Evolutionary conservation across 495 filamentous ascomycete species (phyloP), one percentile per base, ranked within the genome.

Genomic region (Aspergillus homomorphus): DNA sequence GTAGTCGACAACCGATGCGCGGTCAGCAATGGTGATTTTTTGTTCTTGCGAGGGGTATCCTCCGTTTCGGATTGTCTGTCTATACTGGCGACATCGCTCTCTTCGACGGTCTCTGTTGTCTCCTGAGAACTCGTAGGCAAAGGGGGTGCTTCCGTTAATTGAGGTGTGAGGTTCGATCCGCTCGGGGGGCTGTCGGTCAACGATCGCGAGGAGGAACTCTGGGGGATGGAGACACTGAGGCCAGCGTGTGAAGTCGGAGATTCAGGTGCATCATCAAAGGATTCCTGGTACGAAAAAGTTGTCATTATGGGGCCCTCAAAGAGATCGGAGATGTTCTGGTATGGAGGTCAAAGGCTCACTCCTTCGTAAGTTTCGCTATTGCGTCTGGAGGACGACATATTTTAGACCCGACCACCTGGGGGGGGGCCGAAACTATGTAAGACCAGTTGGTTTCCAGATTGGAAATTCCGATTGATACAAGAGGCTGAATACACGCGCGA

Each of bases 191-290:
- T 78, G 65, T 82, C 74, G 41, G 79, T 80, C 63, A 84, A 59
- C 33, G 80, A 82, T 48, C 77, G 70, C 10, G 73, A 69, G 7
- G 76, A 75, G 43, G 71, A 53, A 56, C 70, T 69, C 57, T 69
- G 62, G 60, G 74, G 74, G 21, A 76, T 71, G 20, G 67, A 62
- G 48, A 72, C 64, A 46, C 69, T 67, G 30, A 72, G 70, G 50
- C 66, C 67, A 16, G 67, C 58, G 53, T 74, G 62, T 59, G 60
- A 59, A 38, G 54, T 56, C 62, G 73, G 58, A 28, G 66, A 78
- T 72, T 90, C 89, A 62, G 83, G 75, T 57, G 87, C 87, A 75
- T 93, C 88, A 67, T 91, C 87, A 56, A 91, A 92, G 20, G 84
- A 84, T 58, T 92, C 89, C 88, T 91, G 71, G 10, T 41, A 30